phyloP scores from a whole-genome alignment of 1,284 basidiomycete genomes.

The Rhodotorula sp. region DNA sequence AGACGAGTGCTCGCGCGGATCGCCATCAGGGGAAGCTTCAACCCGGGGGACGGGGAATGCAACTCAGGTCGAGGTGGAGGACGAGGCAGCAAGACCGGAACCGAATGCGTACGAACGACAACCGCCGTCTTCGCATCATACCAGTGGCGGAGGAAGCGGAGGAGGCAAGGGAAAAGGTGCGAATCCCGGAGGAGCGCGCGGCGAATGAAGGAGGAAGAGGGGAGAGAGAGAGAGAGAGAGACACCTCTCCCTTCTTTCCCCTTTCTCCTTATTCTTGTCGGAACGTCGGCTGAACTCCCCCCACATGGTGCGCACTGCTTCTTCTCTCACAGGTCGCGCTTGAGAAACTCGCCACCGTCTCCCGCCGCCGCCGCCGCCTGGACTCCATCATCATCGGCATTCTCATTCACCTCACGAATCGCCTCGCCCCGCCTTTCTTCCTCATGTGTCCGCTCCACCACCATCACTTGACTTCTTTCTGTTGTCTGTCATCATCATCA shows the following conservation, averaged over 20 bases:
- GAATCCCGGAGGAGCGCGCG: background rate
- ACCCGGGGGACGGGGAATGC: background rate
- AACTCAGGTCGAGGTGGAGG: background rate
- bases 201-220: background rate
- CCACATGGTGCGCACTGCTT: too few relatives aligned
- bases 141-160: background rate
- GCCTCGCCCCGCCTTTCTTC: too few relatives aligned
- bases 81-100: background rate
- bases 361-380: background rate
- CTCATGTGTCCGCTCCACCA: too few relatives aligned
- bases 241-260: background rate
- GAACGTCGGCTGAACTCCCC: background rate
- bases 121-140: too few relatives aligned
- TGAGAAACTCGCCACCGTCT: background rate
- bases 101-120: slow-evolving; percentile 9
- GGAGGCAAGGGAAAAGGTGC: slow-evolving; percentile 6
- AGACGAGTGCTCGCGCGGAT: background rate
- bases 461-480: background rate
- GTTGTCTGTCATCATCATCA: too few relatives aligned
- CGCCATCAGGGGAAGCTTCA: background rate
- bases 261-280: background rate
- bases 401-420: too few relatives aligned
- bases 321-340: background rate
- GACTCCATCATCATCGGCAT: background rate
- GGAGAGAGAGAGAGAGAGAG: too few relatives aligned